Base-by-base conservation (phyloP, 2,329 filamentous ascomycete genomes). In the Xylaria sp. region DNA sequence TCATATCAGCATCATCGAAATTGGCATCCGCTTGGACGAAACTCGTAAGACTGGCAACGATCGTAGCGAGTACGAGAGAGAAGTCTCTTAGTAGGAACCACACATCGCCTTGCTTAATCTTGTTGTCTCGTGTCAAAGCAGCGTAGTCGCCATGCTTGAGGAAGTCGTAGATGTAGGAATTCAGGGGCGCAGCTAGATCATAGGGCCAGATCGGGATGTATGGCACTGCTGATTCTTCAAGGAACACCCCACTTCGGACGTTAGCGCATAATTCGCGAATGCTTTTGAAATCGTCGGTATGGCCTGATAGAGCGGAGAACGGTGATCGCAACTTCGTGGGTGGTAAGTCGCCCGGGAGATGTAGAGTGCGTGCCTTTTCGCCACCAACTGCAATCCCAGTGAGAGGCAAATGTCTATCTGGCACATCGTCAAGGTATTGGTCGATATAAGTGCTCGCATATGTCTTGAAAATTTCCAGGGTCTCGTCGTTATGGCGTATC, bases 151-250 rank as follows among this genome's bases (percentile, higher is more conserved):
- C 90, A 68, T 93, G 87, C 74, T 87, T 90, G 80, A 86, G 93
- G 75, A 93, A 94, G 73, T 93, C 89, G 62, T 89, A 86, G 0
- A 93, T 76, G 70, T 90, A 90, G 0, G 87, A 86, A 66, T 91
- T 91, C 62, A 87, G 79, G 0, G 83, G 83, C 11, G 74, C 72
- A 8, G 58, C 52, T 2, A 81, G 79, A 54, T 89, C 84, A 25
- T 86, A 77, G 0, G 85, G 84, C 67, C 84, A 84, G 10, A 91
- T 76, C 4, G 82, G 81, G 4, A 93, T 80, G 71, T 90, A 85
- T 0, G 91, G 91, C 23, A 94, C 85, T 1, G 89, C 87, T 0
- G 88, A 83, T 69, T 91, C 84, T 68, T 94, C 91, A 0, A 94
- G 82, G 77, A 92, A 93, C 1, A 94, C 85, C 0, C 86, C 90